Conservation (phyloP, 495 filamentous ascomycete species). For the Xylaria cubensis region DNA sequence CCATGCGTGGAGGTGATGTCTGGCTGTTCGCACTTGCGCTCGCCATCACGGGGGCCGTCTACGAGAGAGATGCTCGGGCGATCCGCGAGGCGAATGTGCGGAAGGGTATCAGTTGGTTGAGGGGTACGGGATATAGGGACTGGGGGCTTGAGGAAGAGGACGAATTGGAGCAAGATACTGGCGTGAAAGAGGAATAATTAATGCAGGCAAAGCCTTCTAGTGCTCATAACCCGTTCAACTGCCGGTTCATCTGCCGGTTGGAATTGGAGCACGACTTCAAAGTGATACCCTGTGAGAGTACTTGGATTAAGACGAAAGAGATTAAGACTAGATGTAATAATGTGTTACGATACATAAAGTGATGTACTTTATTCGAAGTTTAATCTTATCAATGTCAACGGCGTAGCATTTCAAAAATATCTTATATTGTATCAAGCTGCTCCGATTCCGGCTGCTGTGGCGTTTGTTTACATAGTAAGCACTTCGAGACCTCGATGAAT, state of each 20-base stretch:
- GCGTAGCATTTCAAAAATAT: background rate
- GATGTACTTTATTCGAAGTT: background rate
- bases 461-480: background rate
- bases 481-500: background rate
- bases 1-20: slow-evolving; percentile 81
- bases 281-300: slow-evolving; percentile 18
- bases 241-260: background rate
- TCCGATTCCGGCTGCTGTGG: background rate
- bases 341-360: slow-evolving; percentile 18
- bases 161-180: slow-evolving; percentile 38
- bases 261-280: background rate
- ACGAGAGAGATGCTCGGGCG: slow-evolving; percentile 71
- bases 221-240: background rate
- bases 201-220: background rate
- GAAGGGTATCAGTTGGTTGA: slow-evolving; percentile 75
- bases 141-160: slow-evolving; percentile 52
- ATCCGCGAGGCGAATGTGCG: slow-evolving; percentile 71
- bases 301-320: background rate
- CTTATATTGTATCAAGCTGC: background rate
- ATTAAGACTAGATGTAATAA: slow-evolving; percentile 8
- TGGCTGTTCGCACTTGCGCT: slow-evolving; percentile 78
- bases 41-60: slow-evolving; percentile 77
- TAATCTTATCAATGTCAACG: background rate
- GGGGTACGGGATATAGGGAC: slow-evolving; percentile 63
- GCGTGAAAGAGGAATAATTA: slow-evolving; percentile 30